These are phyloP conservation scores for Pythium apleroticum DNA, from an alignment of 352 stramenopile species.

Conservation along the genomic window DNA sequence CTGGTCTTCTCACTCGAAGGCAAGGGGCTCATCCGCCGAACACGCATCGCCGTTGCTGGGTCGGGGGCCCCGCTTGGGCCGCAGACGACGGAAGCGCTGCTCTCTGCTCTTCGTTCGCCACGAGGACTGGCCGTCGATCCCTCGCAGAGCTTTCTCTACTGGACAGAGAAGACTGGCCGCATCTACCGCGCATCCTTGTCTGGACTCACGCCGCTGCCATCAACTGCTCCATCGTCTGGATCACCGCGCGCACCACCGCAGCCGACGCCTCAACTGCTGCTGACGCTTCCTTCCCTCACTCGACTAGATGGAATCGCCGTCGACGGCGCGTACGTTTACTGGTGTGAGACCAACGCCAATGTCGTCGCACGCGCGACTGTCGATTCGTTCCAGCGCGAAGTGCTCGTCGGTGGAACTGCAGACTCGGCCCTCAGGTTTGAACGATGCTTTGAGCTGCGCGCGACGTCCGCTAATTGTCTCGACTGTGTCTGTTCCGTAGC, in stretches of 20 bases:
- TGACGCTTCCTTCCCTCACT: conserved; percentile 43
- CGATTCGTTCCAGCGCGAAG: conserved; percentile 42
- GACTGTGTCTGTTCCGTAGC: conserved; percentile 23
- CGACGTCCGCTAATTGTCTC: background rate
- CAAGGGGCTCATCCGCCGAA: conserved; percentile 48
- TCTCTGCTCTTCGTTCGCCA: conserved; percentile 46
- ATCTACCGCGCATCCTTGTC: conserved; percentile 35
- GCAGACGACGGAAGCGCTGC: conserved; percentile 14
- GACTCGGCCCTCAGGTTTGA: conserved; percentile 53
- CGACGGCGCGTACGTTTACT: conserved; percentile 45
- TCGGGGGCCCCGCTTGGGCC: background rate
- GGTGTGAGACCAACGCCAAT: conserved; percentile 71
- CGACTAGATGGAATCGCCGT: conserved; percentile 65
- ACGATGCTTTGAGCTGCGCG: background rate
- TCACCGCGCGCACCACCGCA: no score
- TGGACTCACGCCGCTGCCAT: background rate
- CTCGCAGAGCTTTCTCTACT: conserved; percentile 43
- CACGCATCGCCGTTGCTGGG: conserved; percentile 11
- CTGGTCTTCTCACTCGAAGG: conserved; percentile 63
- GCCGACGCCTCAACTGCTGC: conserved; percentile 29
- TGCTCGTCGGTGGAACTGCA: conserved; percentile 51
- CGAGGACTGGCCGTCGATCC: conserved; percentile 49
- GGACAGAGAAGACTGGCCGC: conserved; percentile 70
- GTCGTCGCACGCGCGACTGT: conserved; percentile 47
- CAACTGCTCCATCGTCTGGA: background rate